Conservation (phyloP, 805 yeast genomes). For the Lipomyces chichibuensis region DNA sequence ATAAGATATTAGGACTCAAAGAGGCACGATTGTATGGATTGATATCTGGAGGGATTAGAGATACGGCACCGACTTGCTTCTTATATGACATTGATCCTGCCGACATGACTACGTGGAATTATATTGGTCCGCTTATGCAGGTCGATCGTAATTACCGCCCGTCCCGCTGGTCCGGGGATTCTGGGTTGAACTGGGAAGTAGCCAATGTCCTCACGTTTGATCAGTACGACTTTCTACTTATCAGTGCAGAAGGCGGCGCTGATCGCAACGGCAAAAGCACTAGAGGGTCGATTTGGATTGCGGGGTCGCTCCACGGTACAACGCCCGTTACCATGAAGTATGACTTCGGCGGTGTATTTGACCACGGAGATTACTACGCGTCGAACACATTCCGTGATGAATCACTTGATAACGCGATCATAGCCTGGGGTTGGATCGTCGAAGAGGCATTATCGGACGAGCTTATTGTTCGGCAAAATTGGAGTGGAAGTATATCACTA, state of each 20-base stretch:
- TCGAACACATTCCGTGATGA: slow-evolving; percentile 9
- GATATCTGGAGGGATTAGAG: slow-evolving; percentile 8
- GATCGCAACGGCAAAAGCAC: neutral
- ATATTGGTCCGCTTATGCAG: slow-evolving; percentile 1
- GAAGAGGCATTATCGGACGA: slow-evolving; percentile 7
- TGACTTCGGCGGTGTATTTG: slow-evolving; percentile 8
- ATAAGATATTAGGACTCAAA: neutral
- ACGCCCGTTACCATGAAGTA: neutral
- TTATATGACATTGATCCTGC: slow-evolving; percentile 6
- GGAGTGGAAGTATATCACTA: slow-evolving; percentile 7
- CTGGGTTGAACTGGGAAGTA: slow-evolving; percentile 12
- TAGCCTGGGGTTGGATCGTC: slow-evolving; percentile 10
- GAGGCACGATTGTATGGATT: neutral
- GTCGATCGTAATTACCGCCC: slow-evolving; percentile 6
- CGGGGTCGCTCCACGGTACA: neutral
- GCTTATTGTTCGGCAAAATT: neutral
- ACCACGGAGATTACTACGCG: slow-evolving; percentile 8
- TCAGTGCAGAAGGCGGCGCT: slow-evolving; percentile 5
- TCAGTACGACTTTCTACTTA: slow-evolving; percentile 5
- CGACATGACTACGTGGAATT: slow-evolving; percentile 1
- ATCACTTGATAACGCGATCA: neutral
- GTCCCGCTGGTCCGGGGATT: slow-evolving; percentile 13
- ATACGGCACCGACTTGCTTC: slow-evolving; percentile 7
- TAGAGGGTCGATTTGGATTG: slow-evolving; percentile 2
- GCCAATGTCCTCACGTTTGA: neutral